These are phyloP conservation scores for Plantago ovata DNA, from an alignment of 257 asterid genomes.

Conservation along the genomic window DNA sequence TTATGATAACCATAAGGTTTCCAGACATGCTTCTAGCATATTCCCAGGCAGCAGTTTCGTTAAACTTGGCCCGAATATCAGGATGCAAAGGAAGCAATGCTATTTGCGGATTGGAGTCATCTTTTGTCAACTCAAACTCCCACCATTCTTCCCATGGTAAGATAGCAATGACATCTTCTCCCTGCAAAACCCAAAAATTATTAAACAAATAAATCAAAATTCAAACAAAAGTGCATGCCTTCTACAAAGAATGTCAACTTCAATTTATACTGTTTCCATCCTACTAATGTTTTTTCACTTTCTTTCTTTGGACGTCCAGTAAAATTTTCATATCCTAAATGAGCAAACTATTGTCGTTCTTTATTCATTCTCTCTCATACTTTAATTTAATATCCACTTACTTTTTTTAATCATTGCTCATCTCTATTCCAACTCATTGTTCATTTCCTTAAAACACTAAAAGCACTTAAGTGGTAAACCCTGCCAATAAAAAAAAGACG, in stretches of 20 bases:
- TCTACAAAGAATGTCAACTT: slow-evolving; percentile 6
- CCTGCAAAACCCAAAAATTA: slow-evolving; percentile 26
- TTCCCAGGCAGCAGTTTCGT: slow-evolving; percentile 74
- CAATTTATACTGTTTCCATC: neutral
- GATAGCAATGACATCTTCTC: slow-evolving; percentile 57
- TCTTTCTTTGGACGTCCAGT: no score
- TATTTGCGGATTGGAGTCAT: slow-evolving; percentile 66
- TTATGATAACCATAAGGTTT: slow-evolving; percentile 87
- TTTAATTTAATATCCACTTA: no score
- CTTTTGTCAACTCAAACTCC: slow-evolving; percentile 62
- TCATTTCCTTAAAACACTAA: no score
- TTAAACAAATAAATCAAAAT: slow-evolving; percentile 2
- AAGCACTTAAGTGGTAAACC: no score
- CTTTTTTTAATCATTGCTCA: no score
- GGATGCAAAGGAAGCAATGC: slow-evolving; percentile 66
- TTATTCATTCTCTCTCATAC: no score
- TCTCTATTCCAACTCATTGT: no score
- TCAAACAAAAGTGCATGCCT: neutral
- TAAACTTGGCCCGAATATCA: slow-evolving; percentile 60
- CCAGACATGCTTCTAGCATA: slow-evolving; percentile 64
- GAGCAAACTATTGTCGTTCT: no score
- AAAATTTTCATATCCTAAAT: no score
- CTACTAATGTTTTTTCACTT: no score
- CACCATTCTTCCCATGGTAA: slow-evolving; percentile 85
- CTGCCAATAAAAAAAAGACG: no score